Percentiles rank a stretch among this genome's conserved stretches.
Conservation (phyloP, 495 filamentous ascomycete genomes). For the Lineolata rhizophorae region DNA sequence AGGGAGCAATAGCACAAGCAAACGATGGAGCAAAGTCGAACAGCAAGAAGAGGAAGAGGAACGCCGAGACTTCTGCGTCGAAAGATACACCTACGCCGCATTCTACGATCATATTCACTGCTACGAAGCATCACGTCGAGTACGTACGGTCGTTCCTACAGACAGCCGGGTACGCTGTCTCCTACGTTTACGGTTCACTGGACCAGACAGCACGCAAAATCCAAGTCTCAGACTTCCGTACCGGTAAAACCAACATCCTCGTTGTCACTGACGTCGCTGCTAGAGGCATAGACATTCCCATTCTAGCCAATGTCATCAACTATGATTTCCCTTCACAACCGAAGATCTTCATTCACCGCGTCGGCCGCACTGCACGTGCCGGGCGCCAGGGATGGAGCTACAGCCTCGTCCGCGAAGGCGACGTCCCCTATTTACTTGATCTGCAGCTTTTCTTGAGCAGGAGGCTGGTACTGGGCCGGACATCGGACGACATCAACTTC, state of each 20-base stretch:
- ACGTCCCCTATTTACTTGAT: slow-evolving; percentile 79
- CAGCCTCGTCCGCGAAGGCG: slow-evolving; percentile 63
- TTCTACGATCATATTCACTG: slow-evolving; percentile 83
- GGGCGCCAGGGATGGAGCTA: slow-evolving; percentile 87
- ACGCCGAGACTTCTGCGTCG: slow-evolving; percentile 20
- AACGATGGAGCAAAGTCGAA: slow-evolving; percentile 10
- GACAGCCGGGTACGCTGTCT: slow-evolving; percentile 63
- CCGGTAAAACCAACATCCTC: slow-evolving; percentile 65
- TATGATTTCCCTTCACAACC: slow-evolving; percentile 95
- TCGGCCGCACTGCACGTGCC: slow-evolving; percentile 84
- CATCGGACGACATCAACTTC: slow-evolving; percentile 36
- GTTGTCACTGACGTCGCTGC: slow-evolving; percentile 98
- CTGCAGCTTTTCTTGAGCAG: slow-evolving; percentile 84
- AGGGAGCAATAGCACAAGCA: slow-evolving; percentile 20
- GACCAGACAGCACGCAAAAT: slow-evolving; percentile 83
- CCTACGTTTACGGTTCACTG: slow-evolving; percentile 78
- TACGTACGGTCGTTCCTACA: slow-evolving; percentile 57
- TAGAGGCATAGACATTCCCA: slow-evolving; percentile 90
- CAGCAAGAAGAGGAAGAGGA: slow-evolving; percentile 29
- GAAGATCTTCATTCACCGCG: slow-evolving; percentile 90
- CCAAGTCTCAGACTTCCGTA: slow-evolving; percentile 73
- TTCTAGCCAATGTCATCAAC: slow-evolving; percentile 94
- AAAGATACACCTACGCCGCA: slow-evolving; percentile 44
- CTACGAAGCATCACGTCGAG: slow-evolving; percentile 97
- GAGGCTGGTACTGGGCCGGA: slow-evolving; percentile 44